Conservation (phyloP, 2,329 filamentous ascomycete species). For the Xylaria sp. region DNA sequence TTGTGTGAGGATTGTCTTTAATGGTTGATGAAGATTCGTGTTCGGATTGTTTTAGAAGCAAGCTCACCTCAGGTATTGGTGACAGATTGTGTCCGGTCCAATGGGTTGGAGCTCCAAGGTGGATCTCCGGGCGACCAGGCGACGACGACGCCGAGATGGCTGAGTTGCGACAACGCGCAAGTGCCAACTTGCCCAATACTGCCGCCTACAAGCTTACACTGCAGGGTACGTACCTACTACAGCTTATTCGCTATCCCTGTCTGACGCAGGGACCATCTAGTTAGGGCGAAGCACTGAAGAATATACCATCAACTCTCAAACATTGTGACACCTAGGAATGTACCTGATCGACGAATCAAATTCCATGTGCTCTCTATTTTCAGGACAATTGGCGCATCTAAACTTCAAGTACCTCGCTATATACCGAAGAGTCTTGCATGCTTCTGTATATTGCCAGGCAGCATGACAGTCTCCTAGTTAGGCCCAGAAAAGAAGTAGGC, state of each 20-base stretch:
- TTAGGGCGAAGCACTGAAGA: not conserved
- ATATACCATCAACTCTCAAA: not conserved
- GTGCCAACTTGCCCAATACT: conserved; percentile 9
- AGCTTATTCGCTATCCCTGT: not conserved
- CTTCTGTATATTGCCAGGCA: not conserved
- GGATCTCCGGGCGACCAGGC: conserved; percentile 29
- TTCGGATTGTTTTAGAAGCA: conserved; percentile 25
- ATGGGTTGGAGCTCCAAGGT: conserved; percentile 29
- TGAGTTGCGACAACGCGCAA: conserved; percentile 28
- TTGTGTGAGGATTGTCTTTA: conserved; percentile 10
- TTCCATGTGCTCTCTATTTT: conserved; percentile 6
- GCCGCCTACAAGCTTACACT: too few species aligned
- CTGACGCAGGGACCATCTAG: conserved; percentile 1
- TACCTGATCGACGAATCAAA: not conserved
- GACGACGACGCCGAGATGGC: conserved; percentile 26
- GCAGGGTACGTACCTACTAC: too few species aligned
- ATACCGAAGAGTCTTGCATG: not conserved
- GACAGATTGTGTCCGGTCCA: conserved; percentile 24
- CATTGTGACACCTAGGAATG: not conserved
- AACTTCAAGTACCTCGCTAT: not conserved
- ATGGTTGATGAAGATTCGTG: conserved; percentile 26
- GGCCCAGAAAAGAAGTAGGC: conserved; percentile 1
- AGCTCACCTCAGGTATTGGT: not conserved
- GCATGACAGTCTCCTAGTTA: not conserved
- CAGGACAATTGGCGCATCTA: not conserved